A percentile compares a stretch with the other conserved stretches of the same genome.
phyloP scores from a whole-genome alignment of 2,329 filamentous ascomycete genomes.

The Aureobasidium uvarum region DNA sequence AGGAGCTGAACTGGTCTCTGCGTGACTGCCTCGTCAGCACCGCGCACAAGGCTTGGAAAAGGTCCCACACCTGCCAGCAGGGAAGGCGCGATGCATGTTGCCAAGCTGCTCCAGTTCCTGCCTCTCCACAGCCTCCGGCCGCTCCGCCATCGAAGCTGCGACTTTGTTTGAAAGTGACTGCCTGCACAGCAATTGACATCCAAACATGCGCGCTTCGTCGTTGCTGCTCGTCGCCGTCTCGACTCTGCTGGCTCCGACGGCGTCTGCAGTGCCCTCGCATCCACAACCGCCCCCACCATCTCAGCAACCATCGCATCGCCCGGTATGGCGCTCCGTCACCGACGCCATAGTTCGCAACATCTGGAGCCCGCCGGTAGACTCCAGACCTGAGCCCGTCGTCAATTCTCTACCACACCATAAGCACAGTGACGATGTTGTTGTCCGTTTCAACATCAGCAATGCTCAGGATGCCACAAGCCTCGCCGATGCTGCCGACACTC shows the following conservation, averaged over 20 bases:
- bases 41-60: slow-evolving; percentile 17
- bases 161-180: neutral
- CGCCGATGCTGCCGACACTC: slow-evolving; percentile 67
- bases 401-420: slow-evolving; percentile 31
- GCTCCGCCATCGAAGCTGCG: slow-evolving; percentile 8
- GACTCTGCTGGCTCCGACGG: slow-evolving; percentile 10
- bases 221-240: slow-evolving; percentile 8
- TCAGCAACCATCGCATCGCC: slow-evolving; percentile 13
- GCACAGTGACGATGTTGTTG: slow-evolving; percentile 70
- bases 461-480: slow-evolving; percentile 67
- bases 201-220: slow-evolving; percentile 25
- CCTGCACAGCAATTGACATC: neutral
- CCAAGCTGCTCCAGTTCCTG: slow-evolving; percentile 11
- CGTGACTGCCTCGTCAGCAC: slow-evolving; percentile 19
- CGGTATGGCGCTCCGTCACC: slow-evolving; percentile 29
- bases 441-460: slow-evolving; percentile 78
- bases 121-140: slow-evolving; percentile 10
- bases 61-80: slow-evolving; percentile 1
- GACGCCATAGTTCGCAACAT: slow-evolving; percentile 29
- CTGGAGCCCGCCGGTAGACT: slow-evolving; percentile 19
- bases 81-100: slow-evolving; percentile 16
- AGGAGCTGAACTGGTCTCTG: neutral
- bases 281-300: slow-evolving; percentile 18
- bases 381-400: neutral
- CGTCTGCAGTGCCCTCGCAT: slow-evolving; percentile 26